These are phyloP conservation scores for Conticribra guillardii DNA, from an alignment of 108 stramenopile species.

Conservation along the genomic window DNA sequence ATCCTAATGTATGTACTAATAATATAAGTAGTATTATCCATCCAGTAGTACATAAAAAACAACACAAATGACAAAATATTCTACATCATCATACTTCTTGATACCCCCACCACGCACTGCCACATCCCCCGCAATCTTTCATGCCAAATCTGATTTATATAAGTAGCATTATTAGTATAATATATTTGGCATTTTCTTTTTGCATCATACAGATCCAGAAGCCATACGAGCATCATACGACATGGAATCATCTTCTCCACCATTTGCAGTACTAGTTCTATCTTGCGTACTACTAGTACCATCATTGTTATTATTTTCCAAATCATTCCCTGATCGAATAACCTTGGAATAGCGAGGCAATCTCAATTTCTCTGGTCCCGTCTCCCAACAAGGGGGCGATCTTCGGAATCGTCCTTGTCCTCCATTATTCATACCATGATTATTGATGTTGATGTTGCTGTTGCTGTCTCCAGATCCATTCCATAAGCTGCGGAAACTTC, in stretches of 20 bases:
- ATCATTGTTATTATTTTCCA: too few relatives aligned
- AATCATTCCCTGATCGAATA: neutral
- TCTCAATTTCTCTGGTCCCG: conserved; percentile 55
- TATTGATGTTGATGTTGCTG: neutral
- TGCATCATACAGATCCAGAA: conserved; percentile 5
- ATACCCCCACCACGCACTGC: too few relatives aligned
- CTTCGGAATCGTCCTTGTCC: neutral
- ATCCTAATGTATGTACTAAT: too few relatives aligned
- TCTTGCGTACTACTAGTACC: neutral
- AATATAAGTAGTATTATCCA: too few relatives aligned
- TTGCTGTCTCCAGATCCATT: conserved; percentile 14
- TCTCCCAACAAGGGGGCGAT: conserved; percentile 52
- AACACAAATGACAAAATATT: too few relatives aligned
- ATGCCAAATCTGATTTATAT: too few relatives aligned
- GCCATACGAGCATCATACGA: neutral
- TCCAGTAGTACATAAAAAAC: too few relatives aligned
- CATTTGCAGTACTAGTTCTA: too few relatives aligned
- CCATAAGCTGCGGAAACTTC: conserved; percentile 34
- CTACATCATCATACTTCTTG: too few relatives aligned
- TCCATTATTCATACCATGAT: neutral
- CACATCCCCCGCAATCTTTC: too few relatives aligned
- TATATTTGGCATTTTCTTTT: too few relatives aligned
- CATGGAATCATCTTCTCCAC: neutral
- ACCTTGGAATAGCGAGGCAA: conserved; percentile 51
- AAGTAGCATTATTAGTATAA: too few relatives aligned